Evolutionary conservation across 208 protist species (phyloP).

Genomic region (Phytomonas francai): DNA sequence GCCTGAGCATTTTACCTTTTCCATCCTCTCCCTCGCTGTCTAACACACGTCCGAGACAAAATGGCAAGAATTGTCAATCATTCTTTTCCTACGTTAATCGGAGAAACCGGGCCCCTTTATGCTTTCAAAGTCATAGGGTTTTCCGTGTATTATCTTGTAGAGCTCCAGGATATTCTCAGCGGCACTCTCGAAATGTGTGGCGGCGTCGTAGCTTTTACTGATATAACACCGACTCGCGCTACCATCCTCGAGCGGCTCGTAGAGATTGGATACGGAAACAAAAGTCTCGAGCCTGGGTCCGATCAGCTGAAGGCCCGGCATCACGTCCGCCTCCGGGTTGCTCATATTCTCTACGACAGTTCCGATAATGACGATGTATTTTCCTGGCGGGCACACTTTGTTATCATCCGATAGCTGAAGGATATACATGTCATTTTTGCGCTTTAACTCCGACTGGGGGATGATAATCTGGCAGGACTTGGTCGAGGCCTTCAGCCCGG

Average conservation of each 20-base stretch:
- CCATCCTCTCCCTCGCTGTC: neutral
- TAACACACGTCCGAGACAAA: too few relatives aligned
- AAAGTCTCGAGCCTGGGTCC: constrained; percentile 89
- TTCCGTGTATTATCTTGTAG: constrained; percentile 95
- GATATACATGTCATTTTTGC: constrained; percentile 98
- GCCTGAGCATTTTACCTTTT: neutral
- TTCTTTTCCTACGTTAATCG: neutral
- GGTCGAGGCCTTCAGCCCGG: constrained; percentile 51
- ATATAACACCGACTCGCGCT: constrained; percentile 91
- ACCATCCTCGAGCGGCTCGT: constrained; percentile 90
- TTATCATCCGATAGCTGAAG: constrained; percentile 89
- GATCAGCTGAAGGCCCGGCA: constrained; percentile 90
- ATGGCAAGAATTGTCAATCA: neutral
- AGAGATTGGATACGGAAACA: constrained; percentile 82
- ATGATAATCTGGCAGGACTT: constrained; percentile 97
- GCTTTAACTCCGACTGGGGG: constrained; percentile 91
- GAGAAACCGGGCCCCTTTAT: constrained; percentile 37
- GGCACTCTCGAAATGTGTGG: constrained; percentile 98
- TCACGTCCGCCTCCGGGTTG: constrained; percentile 93
- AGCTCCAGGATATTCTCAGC: constrained; percentile 95
- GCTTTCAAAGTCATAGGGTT: constrained; percentile 80
- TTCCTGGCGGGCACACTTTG: constrained; percentile 94
- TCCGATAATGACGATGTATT: constrained; percentile 96
- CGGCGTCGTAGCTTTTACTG: constrained; percentile 94
- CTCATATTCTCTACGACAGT: constrained; percentile 94